Percentiles rank a stretch among this genome's conserved stretches.
Evolutionary conservation across 805 yeast genomes (phyloP).

Genomic region (Metschnikowia amazonensis): DNA sequence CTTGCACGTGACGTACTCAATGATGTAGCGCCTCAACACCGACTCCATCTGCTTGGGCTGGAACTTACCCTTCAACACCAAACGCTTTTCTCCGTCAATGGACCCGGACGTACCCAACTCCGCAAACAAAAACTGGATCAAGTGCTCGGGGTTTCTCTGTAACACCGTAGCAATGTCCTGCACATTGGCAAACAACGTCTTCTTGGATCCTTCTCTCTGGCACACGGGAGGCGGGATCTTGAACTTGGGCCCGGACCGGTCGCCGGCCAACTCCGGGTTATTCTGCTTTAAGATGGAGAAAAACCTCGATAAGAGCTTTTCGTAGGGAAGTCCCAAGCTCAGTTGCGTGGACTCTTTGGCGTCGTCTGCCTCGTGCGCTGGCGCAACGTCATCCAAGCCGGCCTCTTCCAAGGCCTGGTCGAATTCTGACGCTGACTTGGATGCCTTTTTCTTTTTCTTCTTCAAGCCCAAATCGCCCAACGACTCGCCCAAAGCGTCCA

Average conservation of each 20-base stretch:
- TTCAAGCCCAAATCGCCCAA: slow-evolving; percentile 46
- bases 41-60: slow-evolving; percentile 97
- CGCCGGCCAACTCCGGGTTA: slow-evolving; percentile 98
- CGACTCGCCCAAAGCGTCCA: slow-evolving; percentile 33
- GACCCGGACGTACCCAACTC: slow-evolving; percentile 99
- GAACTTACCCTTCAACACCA: slow-evolving; percentile 96
- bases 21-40: slow-evolving; percentile 90
- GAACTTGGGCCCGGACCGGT: slow-evolving; percentile 84
- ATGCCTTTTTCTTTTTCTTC: slow-evolving; percentile 72
- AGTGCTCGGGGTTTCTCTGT: slow-evolving; percentile 96
- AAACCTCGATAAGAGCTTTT: slow-evolving; percentile 75
- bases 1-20: slow-evolving; percentile 97
- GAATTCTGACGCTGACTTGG: slow-evolving; percentile 67
- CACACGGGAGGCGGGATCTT: slow-evolving; percentile 97
- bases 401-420: slow-evolving; percentile 89
- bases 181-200: slow-evolving; percentile 92
- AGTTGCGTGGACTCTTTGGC: slow-evolving; percentile 25
- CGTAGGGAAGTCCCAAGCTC: slow-evolving; percentile 65
- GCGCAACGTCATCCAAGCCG: slow-evolving; percentile 58
- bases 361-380: slow-evolving; percentile 26
- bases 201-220: slow-evolving; percentile 95
- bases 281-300: slow-evolving; percentile 82
- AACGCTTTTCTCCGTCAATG: slow-evolving; percentile 95
- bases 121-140: slow-evolving; percentile 93
- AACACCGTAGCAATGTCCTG: slow-evolving; percentile 90